Conservation (phyloP, 148 eudicot species). For the Heliosperma pusillum region DNA sequence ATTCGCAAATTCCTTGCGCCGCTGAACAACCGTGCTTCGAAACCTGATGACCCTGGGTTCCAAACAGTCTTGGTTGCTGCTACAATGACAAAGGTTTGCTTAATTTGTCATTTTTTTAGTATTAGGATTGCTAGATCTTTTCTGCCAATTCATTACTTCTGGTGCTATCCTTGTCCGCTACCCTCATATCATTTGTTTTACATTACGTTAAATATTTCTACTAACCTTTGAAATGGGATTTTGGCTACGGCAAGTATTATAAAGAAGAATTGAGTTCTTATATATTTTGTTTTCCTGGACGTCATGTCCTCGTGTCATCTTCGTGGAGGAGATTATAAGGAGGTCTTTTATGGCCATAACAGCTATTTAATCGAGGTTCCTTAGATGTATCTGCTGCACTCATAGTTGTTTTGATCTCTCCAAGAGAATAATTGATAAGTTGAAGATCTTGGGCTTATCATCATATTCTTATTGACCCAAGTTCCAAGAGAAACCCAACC, state of each 20-base stretch:
- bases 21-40: constrained; percentile 74
- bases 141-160: not conserved
- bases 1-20: constrained; percentile 89
- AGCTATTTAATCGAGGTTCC: too few relatives aligned
- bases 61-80: constrained; percentile 94
- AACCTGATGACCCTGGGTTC: constrained; percentile 68
- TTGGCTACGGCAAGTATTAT: not conserved
- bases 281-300: not conserved
- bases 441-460: too few relatives aligned
- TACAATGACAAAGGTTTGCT: constrained; percentile 88
- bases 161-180: not conserved
- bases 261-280: not conserved
- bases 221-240: not conserved
- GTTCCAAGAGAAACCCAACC: too few relatives aligned
- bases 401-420: too few relatives aligned
- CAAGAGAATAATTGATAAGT: too few relatives aligned
- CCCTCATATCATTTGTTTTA: not conserved
- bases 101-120: not conserved
- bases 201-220: not conserved
- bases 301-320: not conserved
- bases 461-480: too few relatives aligned
- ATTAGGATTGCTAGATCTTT: not conserved
- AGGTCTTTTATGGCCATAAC: not conserved
- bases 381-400: too few relatives aligned
- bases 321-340: not conserved